Evolutionary conservation across 208 protist genomes (phyloP), one percentile per base, ranked within the genome.

Genomic region (Angomonas deanei): DNA sequence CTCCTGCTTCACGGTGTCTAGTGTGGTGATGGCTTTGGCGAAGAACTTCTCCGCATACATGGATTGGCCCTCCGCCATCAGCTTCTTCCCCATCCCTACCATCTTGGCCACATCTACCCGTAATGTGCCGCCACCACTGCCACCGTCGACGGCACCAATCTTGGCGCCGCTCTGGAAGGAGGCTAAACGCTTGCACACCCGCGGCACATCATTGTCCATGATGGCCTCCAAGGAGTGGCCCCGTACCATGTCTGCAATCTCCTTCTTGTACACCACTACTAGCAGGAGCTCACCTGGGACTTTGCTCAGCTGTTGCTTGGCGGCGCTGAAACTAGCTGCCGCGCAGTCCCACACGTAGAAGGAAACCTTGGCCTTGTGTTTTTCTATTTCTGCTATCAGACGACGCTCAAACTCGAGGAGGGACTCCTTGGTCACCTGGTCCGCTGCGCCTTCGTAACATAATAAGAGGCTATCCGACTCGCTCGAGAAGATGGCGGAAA

Each of bases 31-130:
- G 15, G 88, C 83, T 63, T 91, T 91, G 3, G 68, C 47, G 54
- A 95, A 95, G 57, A 82, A 78, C 68, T 91, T 92, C 47, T 82
- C 85, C 11, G 88, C 88, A 48, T 95, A 95, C 3, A 80, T 64
- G 2, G 78, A 59, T 57, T 88, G 65, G 0, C 84, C 81, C 58
- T 75, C 61, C 4, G 64, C 32, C 68, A 95, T 70, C 38, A 88
- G 38, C n/a, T 64, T 64, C 55, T 82, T 73, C 0, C 89, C 89
- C 39, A 88, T 74, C 0, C 61, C 75, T 6, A 95, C 47, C 54
- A 92, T 70, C 62, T 74, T 76, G 2, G 84, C 77, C 3, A 95
- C 82, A 64, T 95, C 85, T 23, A 95, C 84, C n/a, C 34, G 64
- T 10, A 94, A 15, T 15, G 61, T 70, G 10, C 33, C 17, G 55